Conservation (phyloP, 78 protist species). For the Cavenderia fasciculata region DNA sequence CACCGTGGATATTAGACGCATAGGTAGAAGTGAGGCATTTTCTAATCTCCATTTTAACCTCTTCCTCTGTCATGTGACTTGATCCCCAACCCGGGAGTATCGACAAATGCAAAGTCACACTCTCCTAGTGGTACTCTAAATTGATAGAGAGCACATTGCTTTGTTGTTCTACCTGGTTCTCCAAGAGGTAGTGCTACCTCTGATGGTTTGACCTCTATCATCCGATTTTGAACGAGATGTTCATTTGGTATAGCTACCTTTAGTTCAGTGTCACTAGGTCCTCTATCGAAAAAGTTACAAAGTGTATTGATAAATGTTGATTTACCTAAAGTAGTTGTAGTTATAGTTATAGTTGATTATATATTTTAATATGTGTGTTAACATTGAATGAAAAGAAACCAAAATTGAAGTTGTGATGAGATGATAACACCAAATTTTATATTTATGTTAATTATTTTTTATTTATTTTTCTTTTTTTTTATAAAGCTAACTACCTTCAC, state of each 20-base stretch:
- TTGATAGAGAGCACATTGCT: background rate
- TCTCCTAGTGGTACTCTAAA: background rate
- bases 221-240: no score
- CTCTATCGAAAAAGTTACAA: background rate
- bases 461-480: no score
- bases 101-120: background rate
- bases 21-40: no score
- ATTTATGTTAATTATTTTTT: no score
- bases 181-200: background rate
- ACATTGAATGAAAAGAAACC: background rate
- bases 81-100: background rate
- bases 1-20: no score
- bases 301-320: constrained; percentile 5
- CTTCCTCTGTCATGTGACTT: no score
- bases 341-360: no score
- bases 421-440: no score
- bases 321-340: no score
- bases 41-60: no score
- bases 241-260: background rate
- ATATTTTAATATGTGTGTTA: background rate
- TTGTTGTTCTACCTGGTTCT: background rate
- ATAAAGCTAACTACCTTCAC: no score
- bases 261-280: background rate
- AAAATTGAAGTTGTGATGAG: no score
- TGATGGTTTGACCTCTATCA: background rate